A percentile compares a stretch with the other conserved stretches of the same genome.
phyloP scores from a whole-genome alignment of 306 rosid species.

The Quercus engelmannii region DNA sequence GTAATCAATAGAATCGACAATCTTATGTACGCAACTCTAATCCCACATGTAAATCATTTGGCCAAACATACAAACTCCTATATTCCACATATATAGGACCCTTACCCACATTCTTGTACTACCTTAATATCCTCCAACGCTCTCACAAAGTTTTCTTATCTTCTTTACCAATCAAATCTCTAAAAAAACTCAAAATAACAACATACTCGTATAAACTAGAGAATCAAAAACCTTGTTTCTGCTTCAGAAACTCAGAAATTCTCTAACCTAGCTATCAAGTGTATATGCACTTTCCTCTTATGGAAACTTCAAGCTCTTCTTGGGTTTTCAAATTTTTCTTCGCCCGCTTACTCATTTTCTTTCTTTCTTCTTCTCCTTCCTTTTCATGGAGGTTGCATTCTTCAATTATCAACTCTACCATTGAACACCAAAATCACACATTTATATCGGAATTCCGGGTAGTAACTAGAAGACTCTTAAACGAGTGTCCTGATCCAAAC shows the following conservation, averaged over 20 bases:
- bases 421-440: constrained; percentile 47
- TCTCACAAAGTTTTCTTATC: not conserved
- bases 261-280: too few relatives aligned
- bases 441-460: constrained; percentile 61
- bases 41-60: not conserved
- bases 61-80: not conserved
- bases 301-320: constrained; percentile 2
- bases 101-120: not conserved
- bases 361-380: constrained; percentile 5
- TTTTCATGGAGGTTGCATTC: constrained; percentile 22
- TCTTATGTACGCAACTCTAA: not conserved
- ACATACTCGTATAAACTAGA: not conserved
- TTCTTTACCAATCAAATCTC: not conserved
- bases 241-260: too few relatives aligned
- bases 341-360: not conserved
- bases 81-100: not conserved
- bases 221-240: too few relatives aligned
- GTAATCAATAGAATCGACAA: too few relatives aligned
- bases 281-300: not conserved
- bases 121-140: not conserved
- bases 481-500: constrained; percentile 26
- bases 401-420: constrained; percentile 26
- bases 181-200: not conserved
- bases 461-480: constrained; percentile 44
- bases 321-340: constrained; percentile 8